Conservation (phyloP, 306 rosid genomes). For the Cicer yamashitae region DNA sequence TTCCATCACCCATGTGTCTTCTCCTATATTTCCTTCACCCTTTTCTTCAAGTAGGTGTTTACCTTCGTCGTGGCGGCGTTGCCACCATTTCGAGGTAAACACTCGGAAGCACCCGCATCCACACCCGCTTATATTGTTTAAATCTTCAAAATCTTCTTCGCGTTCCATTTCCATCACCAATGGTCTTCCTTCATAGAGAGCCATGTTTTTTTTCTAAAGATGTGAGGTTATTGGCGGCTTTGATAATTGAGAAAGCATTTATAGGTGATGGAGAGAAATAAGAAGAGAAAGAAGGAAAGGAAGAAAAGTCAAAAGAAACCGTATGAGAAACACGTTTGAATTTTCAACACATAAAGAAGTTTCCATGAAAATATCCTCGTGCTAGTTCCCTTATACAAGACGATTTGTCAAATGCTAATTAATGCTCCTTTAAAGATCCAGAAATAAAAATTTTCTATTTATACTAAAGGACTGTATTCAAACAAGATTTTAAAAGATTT, state of each 20-base stretch:
- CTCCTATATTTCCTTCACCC: slow-evolving; percentile 22
- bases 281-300: slow-evolving; percentile 18
- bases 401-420: too few relatives aligned
- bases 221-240: slow-evolving; percentile 20
- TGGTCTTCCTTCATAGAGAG: slow-evolving; percentile 49
- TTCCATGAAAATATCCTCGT: slow-evolving; percentile 40
- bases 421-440: too few relatives aligned
- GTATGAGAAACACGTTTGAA: slow-evolving; percentile 40
- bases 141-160: slow-evolving; percentile 47
- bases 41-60: slow-evolving; percentile 39
- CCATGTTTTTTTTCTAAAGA: slow-evolving; percentile 43
- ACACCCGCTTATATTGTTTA: slow-evolving; percentile 47
- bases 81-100: slow-evolving; percentile 46
- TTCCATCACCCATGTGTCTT: slow-evolving; percentile 56
- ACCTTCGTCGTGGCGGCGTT: slow-evolving; percentile 28
- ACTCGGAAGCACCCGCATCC: slow-evolving; percentile 54
- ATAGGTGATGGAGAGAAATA: slow-evolving; percentile 16
- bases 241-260: slow-evolving; percentile 30
- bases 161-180: slow-evolving; percentile 44
- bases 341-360: background rate
- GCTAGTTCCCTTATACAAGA: background rate
- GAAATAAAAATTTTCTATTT: too few relatives aligned
- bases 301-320: slow-evolving; percentile 49
- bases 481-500: too few relatives aligned
- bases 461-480: too few relatives aligned